These are phyloP conservation scores for Aotearoamyces nothofagi DNA, from an alignment of 2,329 filamentous ascomycete species.

Conservation along the genomic window DNA sequence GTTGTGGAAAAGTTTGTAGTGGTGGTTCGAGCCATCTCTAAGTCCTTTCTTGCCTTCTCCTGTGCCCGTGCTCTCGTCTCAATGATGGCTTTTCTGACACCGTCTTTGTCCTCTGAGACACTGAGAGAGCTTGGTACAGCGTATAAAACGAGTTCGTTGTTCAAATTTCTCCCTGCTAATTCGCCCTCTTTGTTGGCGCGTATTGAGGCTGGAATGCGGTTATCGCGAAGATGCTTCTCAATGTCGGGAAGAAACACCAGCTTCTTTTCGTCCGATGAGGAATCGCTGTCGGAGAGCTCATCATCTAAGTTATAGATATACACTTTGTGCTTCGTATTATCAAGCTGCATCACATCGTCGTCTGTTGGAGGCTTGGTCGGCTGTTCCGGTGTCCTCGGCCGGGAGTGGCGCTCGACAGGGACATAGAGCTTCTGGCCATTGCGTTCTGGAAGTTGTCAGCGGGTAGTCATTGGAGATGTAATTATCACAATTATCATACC, in stretches of 20 bases:
- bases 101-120: slow-evolving; percentile 59
- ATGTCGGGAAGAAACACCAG: slow-evolving; percentile 77
- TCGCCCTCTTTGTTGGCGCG: slow-evolving; percentile 40
- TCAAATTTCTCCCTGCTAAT: slow-evolving; percentile 32
- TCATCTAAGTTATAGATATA: slow-evolving; percentile 86
- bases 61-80: slow-evolving; percentile 59
- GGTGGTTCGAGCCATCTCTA: slow-evolving; percentile 14
- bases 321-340: slow-evolving; percentile 71
- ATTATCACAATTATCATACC: slow-evolving; percentile 34
- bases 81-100: slow-evolving; percentile 68
- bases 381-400: slow-evolving; percentile 7
- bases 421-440: slow-evolving; percentile 46
- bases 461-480: not conserved
- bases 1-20: slow-evolving; percentile 2
- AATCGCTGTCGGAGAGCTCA: slow-evolving; percentile 59
- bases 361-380: slow-evolving; percentile 8
- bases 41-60: slow-evolving; percentile 35
- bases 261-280: slow-evolving; percentile 37
- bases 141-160: slow-evolving; percentile 67
- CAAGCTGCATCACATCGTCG: slow-evolving; percentile 63
- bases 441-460: slow-evolving; percentile 30
- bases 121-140: slow-evolving; percentile 62
- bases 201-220: slow-evolving; percentile 47
- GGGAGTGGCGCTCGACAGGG: slow-evolving; percentile 7
- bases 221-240: slow-evolving; percentile 59